These are phyloP conservation scores for Platanthera zijinensis DNA, from an alignment of 106 monocot species.

Conservation along the genomic window DNA sequence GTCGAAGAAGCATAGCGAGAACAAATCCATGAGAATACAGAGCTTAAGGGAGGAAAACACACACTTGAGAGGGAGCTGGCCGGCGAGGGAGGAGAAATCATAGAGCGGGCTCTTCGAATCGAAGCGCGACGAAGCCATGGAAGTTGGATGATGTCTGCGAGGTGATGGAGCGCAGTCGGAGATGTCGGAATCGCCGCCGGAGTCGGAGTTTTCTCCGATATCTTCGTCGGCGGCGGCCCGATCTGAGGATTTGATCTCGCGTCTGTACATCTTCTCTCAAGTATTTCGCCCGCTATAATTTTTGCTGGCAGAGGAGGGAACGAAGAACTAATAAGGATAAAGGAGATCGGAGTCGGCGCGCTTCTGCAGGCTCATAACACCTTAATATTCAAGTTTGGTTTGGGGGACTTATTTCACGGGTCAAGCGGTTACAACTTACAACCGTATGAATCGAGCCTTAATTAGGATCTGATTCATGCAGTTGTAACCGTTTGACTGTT, in stretches of 20 bases:
- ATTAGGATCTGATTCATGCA: too few species aligned
- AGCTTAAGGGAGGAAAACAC: background rate
- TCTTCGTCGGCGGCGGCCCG: conserved; percentile 1
- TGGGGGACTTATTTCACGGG: too few species aligned
- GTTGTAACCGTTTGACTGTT: too few species aligned
- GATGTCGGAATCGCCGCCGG: background rate
- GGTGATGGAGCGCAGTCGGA: background rate
- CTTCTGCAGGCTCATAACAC: too few species aligned
- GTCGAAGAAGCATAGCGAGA: too few species aligned
- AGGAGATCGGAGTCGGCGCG: background rate
- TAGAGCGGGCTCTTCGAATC: conserved; percentile 27
- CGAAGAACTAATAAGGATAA: background rate
- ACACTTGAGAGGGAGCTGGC: conserved; percentile 43
- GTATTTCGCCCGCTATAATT: background rate
- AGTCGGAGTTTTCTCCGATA: background rate
- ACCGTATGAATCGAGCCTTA: too few species aligned
- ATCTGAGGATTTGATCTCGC: background rate
- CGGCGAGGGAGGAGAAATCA: conserved; percentile 36
- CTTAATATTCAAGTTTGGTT: too few species aligned
- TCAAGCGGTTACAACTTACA: too few species aligned
- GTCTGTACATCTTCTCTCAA: background rate
- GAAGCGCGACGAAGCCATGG: background rate
- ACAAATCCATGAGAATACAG: background rate
- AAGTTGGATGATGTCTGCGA: background rate
- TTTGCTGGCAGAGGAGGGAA: background rate